Base-by-base conservation (phyloP, 257 asterid species). In the Gentiana straminea region DNA sequence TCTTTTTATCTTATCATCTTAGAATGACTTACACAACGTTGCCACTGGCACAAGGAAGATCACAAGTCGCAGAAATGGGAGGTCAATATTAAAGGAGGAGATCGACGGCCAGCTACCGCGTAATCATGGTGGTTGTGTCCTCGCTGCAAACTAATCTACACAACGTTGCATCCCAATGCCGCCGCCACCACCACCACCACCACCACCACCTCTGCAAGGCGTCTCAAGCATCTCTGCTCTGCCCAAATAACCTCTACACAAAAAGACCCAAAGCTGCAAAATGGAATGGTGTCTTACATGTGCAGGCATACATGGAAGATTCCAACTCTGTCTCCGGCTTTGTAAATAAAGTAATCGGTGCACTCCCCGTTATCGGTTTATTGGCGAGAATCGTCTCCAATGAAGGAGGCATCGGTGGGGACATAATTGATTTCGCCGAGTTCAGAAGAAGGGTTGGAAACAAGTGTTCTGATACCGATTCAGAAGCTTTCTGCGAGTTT, bases 371-470 rank as follows among this genome's bases (percentile, higher is more conserved):
- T 36, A 47, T 88, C 10, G 98, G 98, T 6, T 94, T 92, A 38
- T 35, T 85, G 15, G 93, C 91, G 53, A 76, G 97, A 72, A 88
- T 85, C 58, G 2, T 80, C 61, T 88, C 77, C 60, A 95, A 77
- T 49, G 99, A 92, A 66, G 97, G 95, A 12, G 97, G 99, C 47
- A 81, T 92, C 15, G 94, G 97, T 6, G 77, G 82, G 1, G 99
- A 92, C 49, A 66, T 80, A 8, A 68, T 85, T 55, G 99, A 92
- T 68, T 85, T 92, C 44, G 97, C 99, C 0, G 99, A 92, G 78
- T 88, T 88, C 58, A 73, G 97, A 55, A 72, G 97, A 51, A 73
- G 94, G 47, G 89, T 91, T 5, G 97, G 99, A 47, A 92, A 92
- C 47, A 92, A 85, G 13, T 88, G 94, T 35, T 92, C 99, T 24